Conservation (phyloP, 2,329 filamentous ascomycete species). For the Teratosphaeriaceae sp. region DNA sequence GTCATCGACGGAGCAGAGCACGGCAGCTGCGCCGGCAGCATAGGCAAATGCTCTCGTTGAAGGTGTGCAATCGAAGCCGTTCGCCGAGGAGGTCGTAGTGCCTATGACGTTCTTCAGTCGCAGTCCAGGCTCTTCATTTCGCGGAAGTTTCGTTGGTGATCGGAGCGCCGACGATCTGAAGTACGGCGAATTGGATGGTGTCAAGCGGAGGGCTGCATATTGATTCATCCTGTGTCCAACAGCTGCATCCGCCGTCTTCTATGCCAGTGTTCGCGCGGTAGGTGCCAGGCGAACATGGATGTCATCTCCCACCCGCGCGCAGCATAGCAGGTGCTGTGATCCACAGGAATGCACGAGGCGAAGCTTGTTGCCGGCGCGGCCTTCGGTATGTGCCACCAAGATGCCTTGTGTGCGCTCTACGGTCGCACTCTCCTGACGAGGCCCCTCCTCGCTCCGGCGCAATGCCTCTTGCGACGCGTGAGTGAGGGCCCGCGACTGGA, state of each 20-base stretch:
- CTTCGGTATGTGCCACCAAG: no score
- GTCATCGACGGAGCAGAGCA: constrained; percentile 73
- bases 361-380: no score
- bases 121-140: constrained; percentile 45
- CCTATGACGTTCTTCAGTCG: constrained; percentile 81
- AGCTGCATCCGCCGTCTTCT: constrained; percentile 7
- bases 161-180: constrained; percentile 54
- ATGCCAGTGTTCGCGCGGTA: constrained; percentile 16
- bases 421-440: no score
- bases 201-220: constrained; percentile 40
- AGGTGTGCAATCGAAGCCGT: constrained; percentile 75
- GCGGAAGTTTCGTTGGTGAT: constrained; percentile 50
- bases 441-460: no score
- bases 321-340: constrained; percentile 1
- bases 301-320: constrained; percentile 9
- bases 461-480: no score
- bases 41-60: constrained; percentile 71
- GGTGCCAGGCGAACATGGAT: constrained; percentile 10
- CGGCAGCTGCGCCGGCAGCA: constrained; percentile 87
- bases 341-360: not conserved
- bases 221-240: constrained; percentile 32
- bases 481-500: no score
- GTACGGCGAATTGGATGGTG: constrained; percentile 68
- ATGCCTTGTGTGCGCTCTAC: no score
- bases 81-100: constrained; percentile 77